Base-by-base conservation (phyloP, 1,284 basidiomycete species). In the Tremellales sp. region DNA sequence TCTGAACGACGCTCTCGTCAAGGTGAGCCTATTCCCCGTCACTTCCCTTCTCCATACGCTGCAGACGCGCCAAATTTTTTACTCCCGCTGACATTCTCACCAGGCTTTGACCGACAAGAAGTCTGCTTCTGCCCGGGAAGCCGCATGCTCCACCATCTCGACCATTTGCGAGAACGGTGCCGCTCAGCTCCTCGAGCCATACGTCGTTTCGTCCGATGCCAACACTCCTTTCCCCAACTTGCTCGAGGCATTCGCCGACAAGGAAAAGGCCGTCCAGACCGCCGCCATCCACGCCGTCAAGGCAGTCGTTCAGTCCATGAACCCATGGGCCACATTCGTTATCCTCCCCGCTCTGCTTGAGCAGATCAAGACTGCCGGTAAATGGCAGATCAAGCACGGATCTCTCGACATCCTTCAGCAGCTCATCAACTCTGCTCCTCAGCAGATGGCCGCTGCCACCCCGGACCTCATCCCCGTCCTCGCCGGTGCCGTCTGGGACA, bases 351-450 rank as follows among this genome's bases (percentile, higher is more conserved):
- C 86, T 59, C 80, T 98, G 73, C 89, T 98, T 75, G 82, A 89
- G 75, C 86, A 97, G 79, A 88, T 96, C 79, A 87, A 87, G 79
- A 89, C 87, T 64, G 89, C 91, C 70, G 93, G 94, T 70, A 99
- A 99, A 79, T 98, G 94, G 96, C 96, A 98, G 77, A 76, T 97
- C 80, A 99, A 99, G 85, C 88, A 84, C 29, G 94, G 94, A 51
- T 82, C 85, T 35, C 80, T 98, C 57, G 77, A 81, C 64, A 76
- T 89, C 65, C 82, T 99, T 74, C 85, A 97, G 79, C 87, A 92
- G 79, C 84, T 99, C 75, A 86, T 97, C 71, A 78, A 76, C 61
- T 84, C 85, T 65, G 87, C 89, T 46, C 89, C 93, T 48, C 73
- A 78, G 57, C 92, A 96, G 79, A 89, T 84, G 61, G 88, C 88